Conservation (phyloP, 352 stramenopile genomes). For the Blastocystis sp. region DNA sequence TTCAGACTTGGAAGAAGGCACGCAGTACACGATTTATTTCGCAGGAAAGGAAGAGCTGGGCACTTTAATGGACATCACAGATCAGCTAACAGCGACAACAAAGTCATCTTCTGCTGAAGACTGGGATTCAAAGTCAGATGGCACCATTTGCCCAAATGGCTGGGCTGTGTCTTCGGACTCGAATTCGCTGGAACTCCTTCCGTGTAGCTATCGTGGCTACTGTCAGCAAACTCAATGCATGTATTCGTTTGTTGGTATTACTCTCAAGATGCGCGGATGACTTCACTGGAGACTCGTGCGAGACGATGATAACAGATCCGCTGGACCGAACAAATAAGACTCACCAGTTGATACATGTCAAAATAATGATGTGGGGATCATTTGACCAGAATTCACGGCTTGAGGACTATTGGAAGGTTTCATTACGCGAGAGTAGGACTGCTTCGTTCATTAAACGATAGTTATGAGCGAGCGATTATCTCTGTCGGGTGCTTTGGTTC, state of each 20-base stretch:
- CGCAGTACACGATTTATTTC: conserved; percentile 4
- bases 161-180: not conserved
- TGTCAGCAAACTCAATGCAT: conserved; percentile 2
- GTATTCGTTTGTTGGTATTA: not conserved
- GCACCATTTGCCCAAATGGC: conserved; percentile 1
- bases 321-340: conserved; percentile 8
- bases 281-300: not conserved
- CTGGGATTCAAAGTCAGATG: not conserved
- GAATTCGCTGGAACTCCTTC: not conserved
- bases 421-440: conserved; percentile 11
- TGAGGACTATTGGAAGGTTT: not conserved
- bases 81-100: not conserved
- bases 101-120: not conserved
- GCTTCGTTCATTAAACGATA: not conserved
- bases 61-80: not conserved
- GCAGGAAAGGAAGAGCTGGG: conserved; percentile 26
- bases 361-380: not conserved
- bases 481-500: not conserved
- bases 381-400: not conserved
- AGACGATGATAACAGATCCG: not conserved
- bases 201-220: conserved; percentile 7
- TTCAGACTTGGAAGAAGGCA: not conserved
- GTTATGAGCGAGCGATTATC: conserved; percentile 17
- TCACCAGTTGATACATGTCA: conserved; percentile 16
- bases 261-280: not conserved